A percentile compares a stretch with the other conserved stretches of the same genome.
Conservation (phyloP, 179 eudicot species). For the Heliamphora pulchella region DNA sequence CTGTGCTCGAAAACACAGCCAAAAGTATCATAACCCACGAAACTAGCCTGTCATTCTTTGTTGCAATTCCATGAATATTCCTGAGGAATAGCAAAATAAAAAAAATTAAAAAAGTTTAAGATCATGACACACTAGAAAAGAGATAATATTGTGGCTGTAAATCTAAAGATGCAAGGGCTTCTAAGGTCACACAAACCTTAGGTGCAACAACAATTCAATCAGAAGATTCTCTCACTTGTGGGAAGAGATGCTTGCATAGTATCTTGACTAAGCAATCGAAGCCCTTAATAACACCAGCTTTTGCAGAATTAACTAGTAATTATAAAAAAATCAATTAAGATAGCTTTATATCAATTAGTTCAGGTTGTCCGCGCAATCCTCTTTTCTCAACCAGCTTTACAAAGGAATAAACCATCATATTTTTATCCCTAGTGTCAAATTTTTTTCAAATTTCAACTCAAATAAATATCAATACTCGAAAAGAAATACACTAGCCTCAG, state of each 20-base stretch:
- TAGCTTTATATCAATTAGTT: background rate
- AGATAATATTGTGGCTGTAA: background rate
- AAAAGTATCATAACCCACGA: conserved; percentile 68
- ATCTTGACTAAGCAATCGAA: background rate
- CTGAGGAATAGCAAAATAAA: conserved; percentile 28
- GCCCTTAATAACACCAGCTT: background rate
- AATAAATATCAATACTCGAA: background rate
- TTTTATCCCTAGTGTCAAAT: background rate
- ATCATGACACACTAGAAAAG: background rate
- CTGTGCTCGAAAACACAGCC: conserved; percentile 70
- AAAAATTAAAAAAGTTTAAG: background rate
- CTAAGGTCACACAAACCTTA: background rate
- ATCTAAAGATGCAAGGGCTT: background rate
- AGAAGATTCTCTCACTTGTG: background rate
- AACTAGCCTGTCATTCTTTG: conserved; percentile 51
- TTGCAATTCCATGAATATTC: conserved; percentile 50
- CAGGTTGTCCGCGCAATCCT: background rate
- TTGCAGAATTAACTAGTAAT: background rate
- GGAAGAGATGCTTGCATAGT: background rate
- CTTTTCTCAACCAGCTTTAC: background rate
- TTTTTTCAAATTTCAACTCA: background rate
- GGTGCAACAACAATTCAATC: background rate
- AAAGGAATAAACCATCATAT: background rate
- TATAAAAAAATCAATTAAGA: background rate
- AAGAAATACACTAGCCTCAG: background rate